Evolutionary conservation across 257 asterid species (phyloP).

Genomic region (Nemophila menziesii): DNA sequence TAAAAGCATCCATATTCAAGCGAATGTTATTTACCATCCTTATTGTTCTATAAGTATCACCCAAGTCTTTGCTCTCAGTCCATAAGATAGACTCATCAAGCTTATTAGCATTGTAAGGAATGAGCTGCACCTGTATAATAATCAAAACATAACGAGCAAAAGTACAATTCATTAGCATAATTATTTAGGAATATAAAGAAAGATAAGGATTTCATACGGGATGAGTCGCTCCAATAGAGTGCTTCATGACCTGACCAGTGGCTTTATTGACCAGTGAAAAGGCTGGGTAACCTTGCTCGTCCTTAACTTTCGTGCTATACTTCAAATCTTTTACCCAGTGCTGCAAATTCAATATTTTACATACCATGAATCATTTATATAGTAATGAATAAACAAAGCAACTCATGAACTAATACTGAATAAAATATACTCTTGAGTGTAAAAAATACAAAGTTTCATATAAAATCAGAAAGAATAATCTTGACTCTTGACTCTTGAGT

Average conservation of each 20-base stretch:
- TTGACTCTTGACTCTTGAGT: too few relatives aligned
- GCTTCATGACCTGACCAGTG: conserved; percentile 60
- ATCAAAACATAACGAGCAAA: neutral
- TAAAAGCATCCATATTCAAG: conserved; percentile 66
- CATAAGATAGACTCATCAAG: conserved; percentile 81
- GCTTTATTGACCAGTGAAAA: conserved; percentile 65
- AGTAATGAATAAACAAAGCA: neutral
- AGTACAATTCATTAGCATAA: neutral
- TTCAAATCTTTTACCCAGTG: conserved; percentile 68
- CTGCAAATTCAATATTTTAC: conserved; percentile 21
- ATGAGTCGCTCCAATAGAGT: conserved; percentile 42
- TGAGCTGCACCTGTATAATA: conserved; percentile 25
- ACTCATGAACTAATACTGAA: too few relatives aligned
- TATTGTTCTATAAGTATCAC: conserved; percentile 58
- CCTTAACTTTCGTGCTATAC: conserved; percentile 56
- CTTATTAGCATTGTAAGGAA: conserved; percentile 42
- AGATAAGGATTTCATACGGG: conserved; percentile 20
- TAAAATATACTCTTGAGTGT: neutral
- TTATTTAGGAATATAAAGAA: neutral
- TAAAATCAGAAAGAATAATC: too few relatives aligned
- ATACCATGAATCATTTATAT: neutral
- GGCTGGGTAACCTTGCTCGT: conserved; percentile 65
- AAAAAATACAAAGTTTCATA: neutral
- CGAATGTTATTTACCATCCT: conserved; percentile 78
- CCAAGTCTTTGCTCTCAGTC: conserved; percentile 79